Base-by-base conservation (phyloP, 495 filamentous ascomycete genomes). In the Xylona heveae region DNA sequence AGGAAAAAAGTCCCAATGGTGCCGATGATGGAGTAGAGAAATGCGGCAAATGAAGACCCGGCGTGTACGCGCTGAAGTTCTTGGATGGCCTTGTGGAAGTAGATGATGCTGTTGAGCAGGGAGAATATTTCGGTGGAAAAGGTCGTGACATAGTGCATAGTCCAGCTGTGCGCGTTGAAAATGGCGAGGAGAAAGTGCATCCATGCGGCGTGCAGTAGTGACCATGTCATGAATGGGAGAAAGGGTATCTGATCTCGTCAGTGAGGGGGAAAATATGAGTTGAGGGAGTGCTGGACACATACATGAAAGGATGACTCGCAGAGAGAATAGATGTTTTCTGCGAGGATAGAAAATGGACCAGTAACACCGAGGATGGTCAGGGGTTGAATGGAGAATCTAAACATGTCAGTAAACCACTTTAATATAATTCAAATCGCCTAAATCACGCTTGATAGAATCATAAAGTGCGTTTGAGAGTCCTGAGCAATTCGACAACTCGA, bases 131-230 rank as follows among this genome's bases (percentile, higher is more conserved):
- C 73, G 10, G 66, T 73, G 17, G 61, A 67, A 42, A 78, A 78
- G 4, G 60, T 74, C 0, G 74, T 79, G 15, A 79, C 74, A 42
- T 79, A 78, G 34, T 66, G 59, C 74, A 79, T 79, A 1, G 73
- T 76, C 69, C 68, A 79, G 49, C 78, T 71, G 37, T 77, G 73
- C 14, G 71, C 73, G 46, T 79, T 78, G 41, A 77, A 60, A 24
- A 76, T 66, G 30, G 74, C 74, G 12, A 78, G 52, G 4, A 78
- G 42, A 44, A 66, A 73, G 42, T 74, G 71, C 54, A 78, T 62
- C 73, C 74, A 78, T 7, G 51, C 62, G 17, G 74, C 61, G 46
- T 78, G 73, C 31, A 78, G 75, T 19, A 74, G 56, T 6, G 66
- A 64, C 75, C 74, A 80, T 5, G 73, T 72, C 72, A 78, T 79